A percentile compares a stretch with the other conserved stretches of the same genome.
Evolutionary conservation across 139 green algal species (phyloP).

Genomic region (Penium margaritaceum): DNA sequence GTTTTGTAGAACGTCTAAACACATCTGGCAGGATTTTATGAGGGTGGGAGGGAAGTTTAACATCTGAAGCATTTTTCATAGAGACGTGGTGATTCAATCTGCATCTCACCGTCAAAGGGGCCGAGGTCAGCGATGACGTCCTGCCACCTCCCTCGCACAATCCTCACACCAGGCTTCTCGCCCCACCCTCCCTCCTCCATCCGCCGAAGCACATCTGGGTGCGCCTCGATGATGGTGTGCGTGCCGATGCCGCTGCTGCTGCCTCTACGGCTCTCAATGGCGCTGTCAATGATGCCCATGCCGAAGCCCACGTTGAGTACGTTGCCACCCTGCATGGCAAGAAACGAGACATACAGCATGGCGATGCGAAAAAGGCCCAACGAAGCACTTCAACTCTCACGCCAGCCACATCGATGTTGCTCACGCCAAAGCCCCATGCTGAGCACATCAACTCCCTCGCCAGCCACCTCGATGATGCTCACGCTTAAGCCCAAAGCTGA

Average conservation of each 20-base stretch:
- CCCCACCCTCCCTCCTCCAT: slow-evolving; percentile 68
- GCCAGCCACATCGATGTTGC: no score
- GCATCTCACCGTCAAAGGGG: slow-evolving; percentile 63
- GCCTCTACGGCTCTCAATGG: slow-evolving; percentile 33
- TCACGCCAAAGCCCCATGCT: no score
- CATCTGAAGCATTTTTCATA: background rate
- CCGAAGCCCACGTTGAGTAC: slow-evolving; percentile 94
- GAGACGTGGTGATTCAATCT: background rate
- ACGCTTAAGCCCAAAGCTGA: no score
- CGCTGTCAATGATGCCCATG: slow-evolving; percentile 77
- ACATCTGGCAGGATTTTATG: no score
- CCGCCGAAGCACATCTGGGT: slow-evolving; percentile 72
- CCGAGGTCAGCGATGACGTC: slow-evolving; percentile 29
- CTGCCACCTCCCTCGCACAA: slow-evolving; percentile 81
- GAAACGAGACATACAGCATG: no score
- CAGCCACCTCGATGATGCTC: no score
- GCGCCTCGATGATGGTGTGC: slow-evolving; percentile 88
- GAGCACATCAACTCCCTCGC: no score
- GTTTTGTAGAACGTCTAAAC: no score
- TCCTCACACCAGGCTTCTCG: slow-evolving; percentile 59
- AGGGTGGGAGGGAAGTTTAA: no score
- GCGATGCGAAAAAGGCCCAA: no score
- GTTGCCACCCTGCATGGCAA: slow-evolving; percentile 54
- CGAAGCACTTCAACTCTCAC: no score
- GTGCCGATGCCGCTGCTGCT: no score